A percentile compares a stretch with the other conserved stretches of the same genome.
Conservation (phyloP, 495 filamentous ascomycete species). For the Talaromyces wortmannii region DNA sequence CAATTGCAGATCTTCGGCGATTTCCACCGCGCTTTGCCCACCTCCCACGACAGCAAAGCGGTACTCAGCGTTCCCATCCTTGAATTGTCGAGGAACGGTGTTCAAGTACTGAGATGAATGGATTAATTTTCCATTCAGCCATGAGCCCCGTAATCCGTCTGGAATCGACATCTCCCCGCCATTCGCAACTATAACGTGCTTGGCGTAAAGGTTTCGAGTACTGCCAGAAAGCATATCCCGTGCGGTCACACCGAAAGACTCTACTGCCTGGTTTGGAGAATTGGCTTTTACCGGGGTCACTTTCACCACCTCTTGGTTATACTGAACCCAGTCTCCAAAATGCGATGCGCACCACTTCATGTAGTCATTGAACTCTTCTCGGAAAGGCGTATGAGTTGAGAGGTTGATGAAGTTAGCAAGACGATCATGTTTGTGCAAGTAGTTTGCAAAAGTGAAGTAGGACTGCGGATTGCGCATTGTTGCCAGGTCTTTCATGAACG, state of each 20-base stretch:
- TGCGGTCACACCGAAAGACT: constrained; percentile 49
- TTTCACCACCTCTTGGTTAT: constrained; percentile 65
- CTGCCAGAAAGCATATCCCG: constrained; percentile 44
- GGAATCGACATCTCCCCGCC: constrained; percentile 80
- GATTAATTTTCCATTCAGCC: constrained; percentile 48
- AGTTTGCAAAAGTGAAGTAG: constrained; percentile 93
- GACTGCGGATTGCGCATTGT: constrained; percentile 82
- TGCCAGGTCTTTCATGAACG: constrained; percentile 93
- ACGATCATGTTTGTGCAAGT: constrained; percentile 70
- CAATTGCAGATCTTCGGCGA: constrained; percentile 79
- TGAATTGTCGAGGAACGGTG: constrained; percentile 50
- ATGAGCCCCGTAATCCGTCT: constrained; percentile 52
- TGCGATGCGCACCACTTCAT: constrained; percentile 82
- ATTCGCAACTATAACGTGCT: constrained; percentile 79
- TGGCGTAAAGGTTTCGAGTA: constrained; percentile 48
- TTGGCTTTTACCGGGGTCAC: constrained; percentile 31
- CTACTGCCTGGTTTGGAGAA: constrained; percentile 24
- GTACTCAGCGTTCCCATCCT: constrained; percentile 48
- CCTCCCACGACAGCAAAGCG: constrained; percentile 81
- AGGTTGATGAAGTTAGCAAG: constrained; percentile 87
- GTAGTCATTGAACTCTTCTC: constrained; percentile 92
- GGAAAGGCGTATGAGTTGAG: constrained; percentile 76
- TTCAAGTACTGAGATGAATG: constrained; percentile 85
- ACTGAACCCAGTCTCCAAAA: constrained; percentile 75
- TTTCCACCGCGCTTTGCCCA: constrained; percentile 91